These are phyloP conservation scores for Phaeosphaeriaceae sp. DNA, from an alignment of 2,329 filamentous ascomycete genomes.

Conservation along the genomic window DNA sequence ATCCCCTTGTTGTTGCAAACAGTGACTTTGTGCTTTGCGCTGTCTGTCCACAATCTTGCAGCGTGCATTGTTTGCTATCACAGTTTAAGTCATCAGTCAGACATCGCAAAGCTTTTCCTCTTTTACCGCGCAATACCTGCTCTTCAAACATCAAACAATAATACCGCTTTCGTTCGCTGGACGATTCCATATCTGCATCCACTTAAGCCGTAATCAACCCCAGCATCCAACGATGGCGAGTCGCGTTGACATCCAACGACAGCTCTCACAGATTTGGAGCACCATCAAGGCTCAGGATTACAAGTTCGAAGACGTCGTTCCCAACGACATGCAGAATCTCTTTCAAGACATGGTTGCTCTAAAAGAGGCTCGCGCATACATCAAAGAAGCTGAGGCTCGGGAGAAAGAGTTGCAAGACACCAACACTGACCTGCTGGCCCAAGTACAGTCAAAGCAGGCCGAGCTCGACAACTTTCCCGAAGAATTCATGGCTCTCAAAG, in stretches of 20 bases:
- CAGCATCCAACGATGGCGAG: conserved; percentile 13
- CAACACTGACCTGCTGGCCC: conserved; percentile 10
- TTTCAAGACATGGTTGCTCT: conserved; percentile 18
- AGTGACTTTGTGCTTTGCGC: too few species aligned
- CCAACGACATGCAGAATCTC: conserved; percentile 16
- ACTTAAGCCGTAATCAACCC: background rate
- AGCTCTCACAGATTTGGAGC: conserved; percentile 18
- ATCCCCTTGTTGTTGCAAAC: too few species aligned
- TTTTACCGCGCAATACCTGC: too few species aligned
- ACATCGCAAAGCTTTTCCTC: too few species aligned
- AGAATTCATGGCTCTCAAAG: conserved; percentile 18
- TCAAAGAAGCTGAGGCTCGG: conserved; percentile 21
- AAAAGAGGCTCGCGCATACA: conserved; percentile 20
- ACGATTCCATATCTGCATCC: background rate
- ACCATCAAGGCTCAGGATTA: conserved; percentile 19
- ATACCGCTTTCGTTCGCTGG: background rate
- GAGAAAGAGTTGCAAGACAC: conserved; percentile 15
- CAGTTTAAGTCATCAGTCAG: too few species aligned
- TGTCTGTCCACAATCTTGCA: too few species aligned
- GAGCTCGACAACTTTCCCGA: conserved; percentile 21
- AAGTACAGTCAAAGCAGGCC: conserved; percentile 21
- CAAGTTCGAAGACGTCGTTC: conserved; percentile 22
- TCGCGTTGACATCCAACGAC: conserved; percentile 22
- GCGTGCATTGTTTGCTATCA: too few species aligned
- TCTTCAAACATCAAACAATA: too few species aligned